Base-by-base conservation (phyloP, 2,329 filamentous ascomycete genomes). In the Plectosphaerella sp. region DNA sequence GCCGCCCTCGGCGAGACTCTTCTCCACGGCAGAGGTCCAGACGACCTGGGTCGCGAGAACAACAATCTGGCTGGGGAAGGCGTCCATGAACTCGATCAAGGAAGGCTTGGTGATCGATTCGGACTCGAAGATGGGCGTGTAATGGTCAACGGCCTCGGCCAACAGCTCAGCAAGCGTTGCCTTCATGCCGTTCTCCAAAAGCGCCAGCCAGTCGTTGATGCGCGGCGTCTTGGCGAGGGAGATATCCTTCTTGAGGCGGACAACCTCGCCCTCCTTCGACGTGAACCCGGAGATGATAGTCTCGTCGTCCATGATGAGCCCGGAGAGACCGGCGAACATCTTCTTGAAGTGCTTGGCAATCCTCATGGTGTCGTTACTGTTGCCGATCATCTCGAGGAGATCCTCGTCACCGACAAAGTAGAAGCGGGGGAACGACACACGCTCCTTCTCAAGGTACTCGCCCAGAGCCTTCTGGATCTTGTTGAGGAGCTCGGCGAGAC, bases 371-470 rank as follows among this genome's bases (percentile, higher is more conserved):
- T 99, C 94, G 64, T 97, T 97, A 73, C 93, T 97, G 70, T 99
- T 99, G 66, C 94, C 94, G 58, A 99, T 99, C 73, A 99, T 99
- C 70, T 99, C 94, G 22, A 99, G 79, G 52, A 99, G 76, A 71
- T 99, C 94, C 66, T 99, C 95, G 63, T 99, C 95, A 68, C 94
- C 94, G 52, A 99, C 95, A 62, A 99, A 99, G 75, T 99, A 99
- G 77, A 99, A 99, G 53, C 94, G 86, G 45, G 94, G 94, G 74
- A 99, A 99, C 0, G 93, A 96, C 0, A 97, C 89, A 71, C 94
- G 87, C 72, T 99, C 94, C 64, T 94, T 92, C 71, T 99, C 95
- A 36, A 99, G 84, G 64, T 99, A 99, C 73, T 99, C 94, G 71
- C 94, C 94, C 10, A 99, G 82, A 3, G 95, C 95, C 72, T 99